Base-by-base conservation (phyloP, 768 basidiomycete genomes). In the Lentinus brumalis region DNA sequence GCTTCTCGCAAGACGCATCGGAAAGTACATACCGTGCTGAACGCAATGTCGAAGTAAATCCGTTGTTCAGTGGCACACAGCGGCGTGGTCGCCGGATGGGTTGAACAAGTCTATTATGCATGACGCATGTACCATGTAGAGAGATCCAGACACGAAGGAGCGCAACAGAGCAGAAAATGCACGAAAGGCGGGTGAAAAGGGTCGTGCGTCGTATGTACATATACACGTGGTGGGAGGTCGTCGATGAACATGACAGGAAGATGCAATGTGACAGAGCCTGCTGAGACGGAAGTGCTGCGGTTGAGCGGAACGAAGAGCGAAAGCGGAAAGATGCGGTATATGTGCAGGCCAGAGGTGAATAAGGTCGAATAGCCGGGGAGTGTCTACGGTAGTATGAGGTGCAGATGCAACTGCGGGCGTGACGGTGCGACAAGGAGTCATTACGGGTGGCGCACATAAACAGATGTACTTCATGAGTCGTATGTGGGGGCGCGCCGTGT, bases 371-470 rank as follows among this genome's bases (percentile, higher is more conserved):
- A 51, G 26, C 42, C 16, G 50, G 44, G n/a, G 21, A 16, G n/a
- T 45, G 50, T 55, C 42, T 56, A 61, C 18, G 42, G 50, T 61
- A 61, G 50, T 61, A 61, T 47, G 60, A 29, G 46, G 8, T n/a
- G 55, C 38, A 26, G 35, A 35, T 35, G 7, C 35, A 35, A 35
- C 44, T 41, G 57, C 40, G 10, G 41, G 50, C 41, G 54, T 51
- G 53, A 61, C 50, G 47, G 6, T 56, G 54, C 50, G 32, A 45
- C 35, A 44, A 40, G 41, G 35, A 32, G 60, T 61, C 60, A 57
- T 61, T 57, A 61, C 44, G 54, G 39, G 9, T 29, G 40, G 35
- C 30, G 60, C 32, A 35, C 50, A 35, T 35, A 46, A 29, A 56
- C 56, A 53, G 55, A 40, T 47, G 47, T 60, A 60, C 53, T 50